Evolutionary conservation across 2,329 filamentous ascomycete species (phyloP).

Genomic region (Talaromyces islandicus): DNA sequence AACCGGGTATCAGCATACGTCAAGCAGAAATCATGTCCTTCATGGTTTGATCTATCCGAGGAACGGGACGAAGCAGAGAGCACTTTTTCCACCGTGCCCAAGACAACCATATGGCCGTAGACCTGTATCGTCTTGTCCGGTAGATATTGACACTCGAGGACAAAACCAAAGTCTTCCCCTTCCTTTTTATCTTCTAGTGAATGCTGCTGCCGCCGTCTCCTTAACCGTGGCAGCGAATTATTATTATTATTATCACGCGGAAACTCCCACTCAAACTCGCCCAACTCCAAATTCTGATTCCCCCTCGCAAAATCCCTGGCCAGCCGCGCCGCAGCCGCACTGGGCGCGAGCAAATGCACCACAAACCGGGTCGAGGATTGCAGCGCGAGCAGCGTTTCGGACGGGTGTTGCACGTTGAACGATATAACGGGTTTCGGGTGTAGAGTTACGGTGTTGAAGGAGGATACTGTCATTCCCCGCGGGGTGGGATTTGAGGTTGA

Average conservation of each 20-base stretch:
- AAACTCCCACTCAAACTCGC: background rate
- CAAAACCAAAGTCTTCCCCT: slow-evolving; percentile 28
- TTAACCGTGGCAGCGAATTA: slow-evolving; percentile 23
- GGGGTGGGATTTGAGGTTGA: slow-evolving; percentile 17
- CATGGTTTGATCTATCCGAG: background rate
- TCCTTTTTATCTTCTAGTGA: slow-evolving; percentile 4
- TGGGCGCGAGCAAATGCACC: slow-evolving; percentile 45
- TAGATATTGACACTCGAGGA: slow-evolving; percentile 34
- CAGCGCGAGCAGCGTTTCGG: slow-evolving; percentile 51
- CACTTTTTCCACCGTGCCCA: slow-evolving; percentile 24
- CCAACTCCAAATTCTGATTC: slow-evolving; percentile 29
- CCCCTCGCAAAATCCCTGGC: slow-evolving; percentile 36
- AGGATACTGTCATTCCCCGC: slow-evolving; percentile 55
- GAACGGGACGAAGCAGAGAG: slow-evolving; percentile 7
- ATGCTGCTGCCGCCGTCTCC: background rate
- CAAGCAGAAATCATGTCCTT: slow-evolving; percentile 25
- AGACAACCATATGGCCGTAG: slow-evolving; percentile 35
- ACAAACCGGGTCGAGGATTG: slow-evolving; percentile 39
- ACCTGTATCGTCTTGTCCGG: slow-evolving; percentile 29
- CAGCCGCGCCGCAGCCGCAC: slow-evolving; percentile 25
- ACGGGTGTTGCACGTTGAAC: slow-evolving; percentile 56
- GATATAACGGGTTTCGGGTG: slow-evolving; percentile 51
- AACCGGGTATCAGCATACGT: slow-evolving; percentile 39
- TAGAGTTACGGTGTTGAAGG: slow-evolving; percentile 55
- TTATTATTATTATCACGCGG: no score